Conservation (phyloP, 2,329 filamentous ascomycete genomes). For the Calonectria fujianensis region DNA sequence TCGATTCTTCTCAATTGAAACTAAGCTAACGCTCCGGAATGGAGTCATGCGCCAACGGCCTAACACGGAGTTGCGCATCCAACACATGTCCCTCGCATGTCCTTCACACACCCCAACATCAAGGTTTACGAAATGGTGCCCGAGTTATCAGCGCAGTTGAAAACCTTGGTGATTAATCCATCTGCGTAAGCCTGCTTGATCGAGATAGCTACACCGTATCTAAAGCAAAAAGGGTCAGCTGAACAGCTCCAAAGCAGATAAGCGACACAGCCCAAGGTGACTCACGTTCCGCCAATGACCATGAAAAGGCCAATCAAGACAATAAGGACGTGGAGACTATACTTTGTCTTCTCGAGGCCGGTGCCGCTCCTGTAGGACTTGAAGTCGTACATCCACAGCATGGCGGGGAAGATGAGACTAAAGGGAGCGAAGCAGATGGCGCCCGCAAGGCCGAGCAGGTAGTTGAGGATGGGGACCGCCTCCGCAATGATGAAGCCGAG, state of each 20-base stretch:
- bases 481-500: conserved; percentile 51
- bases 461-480: conserved; percentile 56
- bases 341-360: conserved; percentile 42
- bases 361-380: conserved; percentile 46
- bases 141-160: conserved; percentile 56
- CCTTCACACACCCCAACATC: no score
- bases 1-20: neutral
- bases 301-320: conserved; percentile 51
- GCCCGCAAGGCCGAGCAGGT: conserved; percentile 58
- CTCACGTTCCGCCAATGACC: conserved; percentile 55
- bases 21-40: neutral
- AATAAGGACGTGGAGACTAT: conserved; percentile 52
- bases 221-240: conserved; percentile 32
- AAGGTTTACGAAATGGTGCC: conserved; percentile 37
- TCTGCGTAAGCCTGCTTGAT: conserved; percentile 52
- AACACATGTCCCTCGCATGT: neutral
- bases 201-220: conserved; percentile 51
- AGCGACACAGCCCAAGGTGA: conserved; percentile 21
- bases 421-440: conserved; percentile 57
- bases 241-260: neutral
- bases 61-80: neutral
- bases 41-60: neutral
- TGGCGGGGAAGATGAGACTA: conserved; percentile 54
- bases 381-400: conserved; percentile 54
- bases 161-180: conserved; percentile 51